Evolutionary conservation across 2,329 filamentous ascomycete genomes (phyloP), one percentile per base, ranked within the genome.

Genomic region (Cladosporium austrohemisphaericum): DNA sequence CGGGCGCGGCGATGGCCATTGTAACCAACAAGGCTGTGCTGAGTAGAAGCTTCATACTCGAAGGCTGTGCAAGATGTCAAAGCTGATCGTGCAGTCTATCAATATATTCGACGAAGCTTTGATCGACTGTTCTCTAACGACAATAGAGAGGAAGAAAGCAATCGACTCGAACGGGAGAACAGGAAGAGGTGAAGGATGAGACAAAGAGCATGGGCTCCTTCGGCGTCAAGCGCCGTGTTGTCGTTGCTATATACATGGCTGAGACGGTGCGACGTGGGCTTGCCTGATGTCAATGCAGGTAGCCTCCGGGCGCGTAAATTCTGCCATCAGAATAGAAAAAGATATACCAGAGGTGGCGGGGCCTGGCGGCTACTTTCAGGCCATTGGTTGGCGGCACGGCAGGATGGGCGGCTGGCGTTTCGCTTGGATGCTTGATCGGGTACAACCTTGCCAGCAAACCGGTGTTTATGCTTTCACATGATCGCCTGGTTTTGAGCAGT

Each of bases 171-270:
- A n/a, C n/a, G n/a, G 11, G 36, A 40, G 36, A 10, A 40, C 22
- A 41, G 23, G 38, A 33, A 38, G 20, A 28, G 10, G 29, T 16
- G n/a, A 28, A 28, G 28, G 40, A 43, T 36, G 37, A 33, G 40
- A 33, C 28, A 18, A 14, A 35, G 18, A 49, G 37, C 29, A 40
- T 2, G 38, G 6, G 18, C 23, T 26, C 25, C 13, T n/a, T 26
- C 29, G 28, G 40, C 47, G 37, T 43, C 37, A 41, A 49, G 37
- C 47, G 37, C 40, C 47, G 37, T 43, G 37, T 33, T 26, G 35
- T 26, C 35, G 25, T 40, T 40, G 33, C 45, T 40, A 48, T 48
- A 40, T 48, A 48, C 45, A 48, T 32, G 19, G 26, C 35, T 48
- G 45, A 37, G 14, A 18, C 35, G 29, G 33, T 38, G 31, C 29